Evolutionary conservation across 2,329 filamentous ascomycete genomes (phyloP).

Genomic region (Paracorniculantispora psalliotae): DNA sequence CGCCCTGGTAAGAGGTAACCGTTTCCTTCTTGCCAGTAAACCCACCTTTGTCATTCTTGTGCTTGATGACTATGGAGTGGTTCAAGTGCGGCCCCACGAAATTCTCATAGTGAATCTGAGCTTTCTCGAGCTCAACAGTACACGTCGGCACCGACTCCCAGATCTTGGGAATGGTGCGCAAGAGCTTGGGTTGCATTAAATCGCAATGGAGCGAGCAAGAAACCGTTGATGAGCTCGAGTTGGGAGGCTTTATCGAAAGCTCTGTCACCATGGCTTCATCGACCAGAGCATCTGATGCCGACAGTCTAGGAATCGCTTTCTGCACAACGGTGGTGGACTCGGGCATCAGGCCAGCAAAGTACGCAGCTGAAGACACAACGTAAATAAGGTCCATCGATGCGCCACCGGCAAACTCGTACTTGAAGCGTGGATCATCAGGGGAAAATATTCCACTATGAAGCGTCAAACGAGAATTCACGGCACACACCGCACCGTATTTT

Average conservation of each 20-base stretch:
- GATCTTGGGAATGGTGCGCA: not conserved
- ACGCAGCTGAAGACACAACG: conserved; percentile 1
- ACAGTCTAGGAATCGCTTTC: not conserved
- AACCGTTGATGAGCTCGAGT: not conserved
- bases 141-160: conserved; percentile 3
- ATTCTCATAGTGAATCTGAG: not conserved
- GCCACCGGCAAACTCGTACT: conserved; percentile 10
- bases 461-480: conserved; percentile 1
- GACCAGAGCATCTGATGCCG: not conserved
- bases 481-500: conserved; percentile 5
- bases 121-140: not conserved
- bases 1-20: not conserved
- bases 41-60: not conserved
- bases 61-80: not conserved
- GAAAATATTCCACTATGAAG: not conserved
- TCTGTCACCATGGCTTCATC: conserved; percentile 9
- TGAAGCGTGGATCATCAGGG: not conserved
- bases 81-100: not conserved
- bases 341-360: not conserved
- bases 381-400: conserved; percentile 12
- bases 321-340: not conserved
- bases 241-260: not conserved
- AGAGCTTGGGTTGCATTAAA: not conserved
- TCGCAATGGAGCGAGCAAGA: conserved; percentile 3
- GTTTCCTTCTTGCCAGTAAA: not conserved